Base-by-base conservation (phyloP, 352 stramenopile species). In the Phytopythium delawarense region DNA sequence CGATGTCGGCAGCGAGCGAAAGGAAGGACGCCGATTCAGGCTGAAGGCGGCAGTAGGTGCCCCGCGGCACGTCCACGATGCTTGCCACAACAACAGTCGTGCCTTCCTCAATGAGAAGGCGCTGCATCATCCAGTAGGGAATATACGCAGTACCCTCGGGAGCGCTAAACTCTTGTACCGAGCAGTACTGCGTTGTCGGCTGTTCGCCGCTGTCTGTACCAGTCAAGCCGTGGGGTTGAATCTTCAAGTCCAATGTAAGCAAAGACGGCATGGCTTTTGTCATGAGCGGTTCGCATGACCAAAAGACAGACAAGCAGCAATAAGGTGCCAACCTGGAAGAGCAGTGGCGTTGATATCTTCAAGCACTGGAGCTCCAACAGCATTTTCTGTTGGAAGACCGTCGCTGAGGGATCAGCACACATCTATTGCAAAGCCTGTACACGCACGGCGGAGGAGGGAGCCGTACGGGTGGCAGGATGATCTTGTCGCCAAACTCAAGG, bases 41-140 rank as follows among this genome's bases (percentile, higher is more conserved):
- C 25, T 88, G 76, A 11, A 90, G 49, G 0, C 75, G 81, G 23
- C 81, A 88, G 35, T 86, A 87, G 34, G 85, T 72, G 0, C 75
- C 76, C 0, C 68, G 62, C 46, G 78, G 76, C 15, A 83, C 63
- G 23, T 74, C 55, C 7, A 50, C 11, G 4, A 73, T 58, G 23
- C 68, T 85, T 2, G 68, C 74, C 12, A 87, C 51, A n/a, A 74
- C 59, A 11, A 87, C 66, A 11, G 63, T 62, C 0, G 52, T 67
- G 8, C 76, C 80, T 69, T 88, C 80, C 0, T 59, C 35, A 28
- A 84, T 59, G 5, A 69, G 23, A 7, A 88, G 64, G 54, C 78
- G 81, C 57, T 88, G 76, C 80, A 89, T 89, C 35, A 89, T 84
- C 80, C 80, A 89, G 57, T 85, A 87, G 1, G 80, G 80, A 20